Base-by-base conservation (phyloP, 139 green algal species). In the Chlamydomonas sphaeroides region DNA sequence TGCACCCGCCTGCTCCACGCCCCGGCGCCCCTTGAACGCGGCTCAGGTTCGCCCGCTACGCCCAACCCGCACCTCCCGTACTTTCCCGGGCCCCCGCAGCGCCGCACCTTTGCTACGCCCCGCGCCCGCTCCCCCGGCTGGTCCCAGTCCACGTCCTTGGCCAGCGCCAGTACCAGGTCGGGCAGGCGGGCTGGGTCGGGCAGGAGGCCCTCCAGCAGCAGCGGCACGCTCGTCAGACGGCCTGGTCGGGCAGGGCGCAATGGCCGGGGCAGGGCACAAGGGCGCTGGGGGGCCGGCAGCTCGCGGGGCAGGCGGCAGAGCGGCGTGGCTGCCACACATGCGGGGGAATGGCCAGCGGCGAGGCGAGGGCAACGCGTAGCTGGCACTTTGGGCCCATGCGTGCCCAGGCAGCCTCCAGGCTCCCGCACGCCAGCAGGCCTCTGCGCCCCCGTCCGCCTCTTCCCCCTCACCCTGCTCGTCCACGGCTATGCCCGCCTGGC, bases 131-230 rank as follows among this genome's bases (percentile, higher is more conserved):
- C 84, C 72, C 78, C 63, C 85, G 97, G 92, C 0, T 82, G 41
- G 1, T 90, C 77, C 94, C 94, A 98, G 25, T 95, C 89, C 42
- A 98, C 92, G 42, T 95, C 69, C 39, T 92, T 89, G n/a, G 80
- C 92, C 36, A 98, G 85, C 10, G 76, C 74, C 62, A 98, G 80
- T 21, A 96, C 49, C 35, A 98, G 90, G 6, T 86, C 66, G 2
- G 95, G 93, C 71, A 98, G 85, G 30, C 88, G 71, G 33, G 87
- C 71, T 17, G 94, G 78, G 78, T 95, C 91, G 30, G 94, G 94
- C 17, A 68, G 71, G 51, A 94, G 90, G 21, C 91, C 85, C 20
- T 96, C 89, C 15, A 98, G 67, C 57, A 98, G 78, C 68, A 88
- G 45, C 20, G 95, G 95, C 65, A 98, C 68, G 0, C 79, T 63